Percentiles rank a stretch among this genome's conserved stretches.
phyloP scores from a whole-genome alignment of 2,329 filamentous ascomycete species.

The Botrytis fabae region DNA sequence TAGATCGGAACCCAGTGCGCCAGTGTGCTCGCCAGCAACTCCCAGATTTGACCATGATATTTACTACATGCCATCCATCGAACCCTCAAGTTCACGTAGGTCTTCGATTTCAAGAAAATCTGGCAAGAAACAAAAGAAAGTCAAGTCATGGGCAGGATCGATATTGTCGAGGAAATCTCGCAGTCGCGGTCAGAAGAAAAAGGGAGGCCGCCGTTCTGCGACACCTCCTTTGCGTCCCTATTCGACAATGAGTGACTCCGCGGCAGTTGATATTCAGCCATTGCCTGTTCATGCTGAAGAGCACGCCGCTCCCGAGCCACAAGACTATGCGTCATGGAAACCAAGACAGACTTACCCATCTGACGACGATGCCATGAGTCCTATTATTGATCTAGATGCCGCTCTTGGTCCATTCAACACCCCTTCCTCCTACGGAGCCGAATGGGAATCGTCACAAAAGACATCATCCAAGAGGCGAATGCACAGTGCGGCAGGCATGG shows the following conservation, averaged over 20 bases:
- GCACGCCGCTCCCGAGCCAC: conserved; percentile 30
- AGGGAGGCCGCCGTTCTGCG: conserved; percentile 44
- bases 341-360: conserved; percentile 43
- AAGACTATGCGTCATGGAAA: conserved; percentile 42
- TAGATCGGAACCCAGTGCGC: conserved; percentile 32
- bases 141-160: conserved; percentile 61
- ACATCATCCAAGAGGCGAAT: conserved; percentile 65
- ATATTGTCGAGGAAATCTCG: conserved; percentile 52
- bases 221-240: conserved; percentile 46
- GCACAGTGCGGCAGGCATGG: conserved; percentile 74
- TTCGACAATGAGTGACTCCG: conserved; percentile 34
- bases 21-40: conserved; percentile 19
- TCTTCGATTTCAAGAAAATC: conserved; percentile 39
- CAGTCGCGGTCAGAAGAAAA: conserved; percentile 46
- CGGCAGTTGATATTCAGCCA: conserved; percentile 30
- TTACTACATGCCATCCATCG: conserved; percentile 33
- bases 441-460: conserved; percentile 67
- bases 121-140: conserved; percentile 67
- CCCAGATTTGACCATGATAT: conserved; percentile 27
- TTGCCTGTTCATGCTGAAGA: conserved; percentile 17
- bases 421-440: conserved; percentile 60
- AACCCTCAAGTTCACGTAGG: conserved; percentile 33
- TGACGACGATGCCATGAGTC: conserved; percentile 67
- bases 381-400: conserved; percentile 91
- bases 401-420: conserved; percentile 92